Conservation (phyloP, 2,329 filamentous ascomycete genomes). For the Elsinoe fawcettii region DNA sequence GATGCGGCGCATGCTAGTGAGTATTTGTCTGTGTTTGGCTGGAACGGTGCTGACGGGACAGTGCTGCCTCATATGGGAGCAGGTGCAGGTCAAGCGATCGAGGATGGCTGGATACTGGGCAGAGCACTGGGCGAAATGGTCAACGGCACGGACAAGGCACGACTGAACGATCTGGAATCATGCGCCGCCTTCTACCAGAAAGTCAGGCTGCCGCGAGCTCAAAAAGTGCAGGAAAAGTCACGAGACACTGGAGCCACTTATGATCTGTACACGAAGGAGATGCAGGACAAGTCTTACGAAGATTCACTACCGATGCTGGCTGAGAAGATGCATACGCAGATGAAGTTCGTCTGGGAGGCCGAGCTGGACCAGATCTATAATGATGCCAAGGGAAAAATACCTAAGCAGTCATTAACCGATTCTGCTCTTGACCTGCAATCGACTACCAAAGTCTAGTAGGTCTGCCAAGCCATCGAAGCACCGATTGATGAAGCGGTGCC, state of each 20-base stretch:
- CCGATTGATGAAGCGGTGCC: too few species aligned
- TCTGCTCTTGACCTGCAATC: not conserved
- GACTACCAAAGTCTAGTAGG: too few species aligned
- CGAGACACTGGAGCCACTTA: constrained; percentile 30
- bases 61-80: constrained; percentile 46
- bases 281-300: constrained; percentile 31
- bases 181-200: constrained; percentile 30
- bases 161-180: constrained; percentile 20
- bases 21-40: not conserved
- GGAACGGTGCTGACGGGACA: not conserved
- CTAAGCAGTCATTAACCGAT: not conserved
- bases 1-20: constrained; percentile 54
- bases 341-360: constrained; percentile 35
- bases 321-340: constrained; percentile 27
- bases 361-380: constrained; percentile 29
- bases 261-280: constrained; percentile 31
- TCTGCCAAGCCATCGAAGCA: too few species aligned
- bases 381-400: constrained; percentile 17
- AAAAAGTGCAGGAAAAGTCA: constrained; percentile 28
- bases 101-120: constrained; percentile 41
- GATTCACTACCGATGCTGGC: constrained; percentile 31
- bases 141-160: constrained; percentile 14
- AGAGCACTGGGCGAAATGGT: constrained; percentile 28
- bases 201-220: constrained; percentile 30
- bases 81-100: constrained; percentile 40